Conservation (phyloP, 73 alveolate genomes). For the Halteria grandinella region DNA sequence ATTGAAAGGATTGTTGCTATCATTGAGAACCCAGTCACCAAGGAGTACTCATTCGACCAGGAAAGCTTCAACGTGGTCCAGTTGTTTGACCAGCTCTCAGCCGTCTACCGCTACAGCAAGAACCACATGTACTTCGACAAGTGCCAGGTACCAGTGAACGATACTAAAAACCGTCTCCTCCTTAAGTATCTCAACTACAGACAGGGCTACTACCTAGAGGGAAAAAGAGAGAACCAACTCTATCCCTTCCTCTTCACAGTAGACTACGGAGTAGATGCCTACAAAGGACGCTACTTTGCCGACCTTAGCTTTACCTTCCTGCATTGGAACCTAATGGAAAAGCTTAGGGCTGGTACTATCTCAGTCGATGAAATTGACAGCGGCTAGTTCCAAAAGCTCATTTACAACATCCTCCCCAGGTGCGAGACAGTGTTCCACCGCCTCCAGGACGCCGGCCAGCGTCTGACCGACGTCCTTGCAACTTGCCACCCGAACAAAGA, state of each 20-base stretch:
- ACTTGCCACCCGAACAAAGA: neutral
- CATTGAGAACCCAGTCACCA: constrained; percentile 11
- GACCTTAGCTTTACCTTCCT: neutral
- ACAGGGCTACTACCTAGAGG: constrained; percentile 4
- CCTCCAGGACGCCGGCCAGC: neutral
- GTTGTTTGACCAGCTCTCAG: neutral
- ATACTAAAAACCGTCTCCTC: too few species aligned
- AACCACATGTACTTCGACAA: constrained; percentile 26
- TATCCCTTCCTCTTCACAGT: neutral
- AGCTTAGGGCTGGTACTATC: neutral
- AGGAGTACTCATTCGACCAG: too few species aligned
- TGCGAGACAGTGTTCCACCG: neutral
- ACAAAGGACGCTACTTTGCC: constrained; percentile 3
- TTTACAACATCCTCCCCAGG: neutral
- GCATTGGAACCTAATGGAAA: constrained; percentile 7
- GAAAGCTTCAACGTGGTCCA: constrained; percentile 15
- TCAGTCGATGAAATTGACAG: neutral
- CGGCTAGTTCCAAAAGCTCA: neutral
- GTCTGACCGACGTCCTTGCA: neutral
- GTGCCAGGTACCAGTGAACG: neutral
- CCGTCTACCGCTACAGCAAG: too few species aligned
- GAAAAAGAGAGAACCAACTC: neutral
- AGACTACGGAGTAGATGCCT: constrained; percentile 3
- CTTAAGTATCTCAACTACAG: constrained; percentile 5
- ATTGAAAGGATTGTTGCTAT: constrained; percentile 27